A percentile compares a stretch with the other conserved stretches of the same genome.
Conservation (phyloP, 768 basidiomycete genomes). For the Multifurca ochricompacta region DNA sequence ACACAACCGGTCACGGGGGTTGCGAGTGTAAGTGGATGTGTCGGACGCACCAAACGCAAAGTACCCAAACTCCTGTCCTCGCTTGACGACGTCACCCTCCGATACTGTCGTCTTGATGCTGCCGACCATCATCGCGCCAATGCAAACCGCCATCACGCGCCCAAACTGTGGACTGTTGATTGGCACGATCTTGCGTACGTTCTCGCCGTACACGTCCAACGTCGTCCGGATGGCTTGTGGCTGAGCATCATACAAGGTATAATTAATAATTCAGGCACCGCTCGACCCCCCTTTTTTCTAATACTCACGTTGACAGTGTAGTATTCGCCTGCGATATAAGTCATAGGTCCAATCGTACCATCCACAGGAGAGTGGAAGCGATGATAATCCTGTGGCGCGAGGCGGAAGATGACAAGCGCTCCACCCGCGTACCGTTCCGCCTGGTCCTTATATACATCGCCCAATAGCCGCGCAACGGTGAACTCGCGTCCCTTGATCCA, state of each 20-base stretch:
- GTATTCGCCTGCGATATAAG: constrained; percentile 82
- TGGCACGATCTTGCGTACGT: constrained; percentile 84
- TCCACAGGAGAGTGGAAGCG: constrained; percentile 88
- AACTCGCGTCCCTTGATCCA: constrained; percentile 99
- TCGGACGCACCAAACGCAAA: constrained; percentile 79
- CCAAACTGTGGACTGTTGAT: constrained; percentile 89
- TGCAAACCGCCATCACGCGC: constrained; percentile 82
- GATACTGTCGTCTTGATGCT: constrained; percentile 82
- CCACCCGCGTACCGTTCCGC: constrained; percentile 71
- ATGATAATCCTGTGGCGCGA: constrained; percentile 95
- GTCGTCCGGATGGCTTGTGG: constrained; percentile 90
- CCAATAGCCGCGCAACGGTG: constrained; percentile 68
- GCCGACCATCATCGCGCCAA: constrained; percentile 95
- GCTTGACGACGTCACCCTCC: constrained; percentile 71
- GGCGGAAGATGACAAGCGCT: constrained; percentile 79
- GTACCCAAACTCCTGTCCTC: constrained; percentile 89
- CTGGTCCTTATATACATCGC: constrained; percentile 64
- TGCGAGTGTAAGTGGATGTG: neutral
- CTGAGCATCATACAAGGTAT: no score
- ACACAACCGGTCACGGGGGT: neutral
- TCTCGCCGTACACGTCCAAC: constrained; percentile 92
- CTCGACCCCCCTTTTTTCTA: no score
- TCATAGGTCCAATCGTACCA: constrained; percentile 76
- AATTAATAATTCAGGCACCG: no score
- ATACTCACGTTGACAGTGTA: constrained; percentile 87